phyloP scores from a whole-genome alignment of 2,329 filamentous ascomycete genomes.

The Fusarium mangiferae region DNA sequence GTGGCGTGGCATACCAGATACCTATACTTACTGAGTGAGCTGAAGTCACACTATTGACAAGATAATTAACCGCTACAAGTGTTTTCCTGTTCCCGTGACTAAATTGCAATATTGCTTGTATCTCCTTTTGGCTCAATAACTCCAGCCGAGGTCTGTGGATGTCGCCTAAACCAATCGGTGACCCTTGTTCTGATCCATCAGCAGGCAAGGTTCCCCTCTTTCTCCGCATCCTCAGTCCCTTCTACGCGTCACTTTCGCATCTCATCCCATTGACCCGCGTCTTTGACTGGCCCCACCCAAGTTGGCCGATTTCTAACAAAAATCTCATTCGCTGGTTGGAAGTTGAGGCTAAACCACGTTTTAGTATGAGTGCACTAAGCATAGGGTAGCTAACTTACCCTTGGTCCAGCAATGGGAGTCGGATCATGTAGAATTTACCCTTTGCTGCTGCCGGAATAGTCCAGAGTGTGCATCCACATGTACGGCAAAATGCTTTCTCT shows the following conservation, averaged over 20 bases:
- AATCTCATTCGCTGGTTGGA: slow-evolving; percentile 43
- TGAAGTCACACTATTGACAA: background rate
- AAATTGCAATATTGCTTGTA: too few relatives aligned
- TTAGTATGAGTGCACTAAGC: background rate
- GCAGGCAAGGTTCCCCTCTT: background rate
- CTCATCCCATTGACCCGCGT: slow-evolving; percentile 42
- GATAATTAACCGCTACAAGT: too few relatives aligned
- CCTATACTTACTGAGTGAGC: background rate
- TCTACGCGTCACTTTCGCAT: slow-evolving; percentile 36
- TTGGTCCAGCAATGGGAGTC: slow-evolving; percentile 36
- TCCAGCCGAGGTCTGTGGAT: background rate
- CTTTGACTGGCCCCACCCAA: slow-evolving; percentile 37
- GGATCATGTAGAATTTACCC: slow-evolving; percentile 39
- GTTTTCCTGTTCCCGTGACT: background rate
- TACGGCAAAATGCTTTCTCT: slow-evolving; percentile 42
- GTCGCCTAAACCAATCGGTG: slow-evolving; percentile 20
- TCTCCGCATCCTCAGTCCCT: background rate
- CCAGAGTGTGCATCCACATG: slow-evolving; percentile 44
- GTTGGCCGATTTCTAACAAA: slow-evolving; percentile 43
- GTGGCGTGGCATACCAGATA: background rate
- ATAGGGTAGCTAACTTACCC: slow-evolving; percentile 35
- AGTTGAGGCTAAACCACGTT: slow-evolving; percentile 5
- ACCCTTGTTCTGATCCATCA: background rate
- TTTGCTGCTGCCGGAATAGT: slow-evolving; percentile 42
- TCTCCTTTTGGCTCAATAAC: background rate